Evolutionary conservation across 2,329 filamentous ascomycete genomes (phyloP).

Genomic region (Cladosporium cucumerinum): DNA sequence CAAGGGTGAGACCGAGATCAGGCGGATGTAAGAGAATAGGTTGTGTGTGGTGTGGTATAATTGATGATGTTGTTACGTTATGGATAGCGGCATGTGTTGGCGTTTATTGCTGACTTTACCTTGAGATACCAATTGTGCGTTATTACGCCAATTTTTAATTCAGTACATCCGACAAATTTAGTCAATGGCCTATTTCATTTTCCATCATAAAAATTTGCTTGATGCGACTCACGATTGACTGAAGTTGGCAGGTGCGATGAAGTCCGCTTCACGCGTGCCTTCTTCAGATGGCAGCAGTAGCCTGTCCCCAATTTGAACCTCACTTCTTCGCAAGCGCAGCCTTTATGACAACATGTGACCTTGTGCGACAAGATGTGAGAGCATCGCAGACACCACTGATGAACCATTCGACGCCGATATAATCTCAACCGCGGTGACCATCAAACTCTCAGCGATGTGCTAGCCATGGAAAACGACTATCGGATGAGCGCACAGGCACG

Average conservation of each 20-base stretch:
- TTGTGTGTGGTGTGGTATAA: background rate
- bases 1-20: constrained; percentile 79
- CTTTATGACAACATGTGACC: background rate
- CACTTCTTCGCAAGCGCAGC: background rate
- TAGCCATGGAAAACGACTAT: background rate
- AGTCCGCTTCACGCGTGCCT: background rate
- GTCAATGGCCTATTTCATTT: background rate
- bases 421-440: background rate
- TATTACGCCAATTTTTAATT: constrained; percentile 11
- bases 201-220: background rate
- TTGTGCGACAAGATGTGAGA: background rate
- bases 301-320: background rate
- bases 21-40: constrained; percentile 62
- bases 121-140: constrained; percentile 17
- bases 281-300: background rate
- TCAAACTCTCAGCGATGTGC: background rate
- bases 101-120: constrained; percentile 14
- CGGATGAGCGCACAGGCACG: background rate
- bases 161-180: background rate
- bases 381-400: background rate
- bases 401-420: background rate
- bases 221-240: background rate
- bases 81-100: constrained; percentile 15
- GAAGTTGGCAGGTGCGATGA: constrained; percentile 3
- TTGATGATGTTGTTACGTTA: constrained; percentile 9